Evolutionary conservation across 78 protist genomes (phyloP).

Genomic region (Emiliania huxleyi): DNA sequence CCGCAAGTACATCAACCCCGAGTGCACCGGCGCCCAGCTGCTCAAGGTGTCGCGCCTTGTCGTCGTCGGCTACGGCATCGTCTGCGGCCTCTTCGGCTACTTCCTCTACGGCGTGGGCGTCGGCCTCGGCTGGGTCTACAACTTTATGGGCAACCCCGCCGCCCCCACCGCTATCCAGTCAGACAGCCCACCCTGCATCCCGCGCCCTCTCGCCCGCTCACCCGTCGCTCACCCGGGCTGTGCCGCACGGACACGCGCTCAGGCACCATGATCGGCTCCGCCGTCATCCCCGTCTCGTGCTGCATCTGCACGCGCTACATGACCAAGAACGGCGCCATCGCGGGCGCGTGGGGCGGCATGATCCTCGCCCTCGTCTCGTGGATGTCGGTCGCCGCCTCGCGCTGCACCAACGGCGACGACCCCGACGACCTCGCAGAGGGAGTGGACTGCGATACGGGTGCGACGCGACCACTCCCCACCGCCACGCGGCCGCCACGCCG

Average conservation of each 20-base stretch:
- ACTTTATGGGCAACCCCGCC: constrained; percentile 33
- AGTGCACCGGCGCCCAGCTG: constrained; percentile 2
- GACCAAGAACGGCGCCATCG: neutral
- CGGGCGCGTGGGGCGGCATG: neutral
- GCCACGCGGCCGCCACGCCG: no score
- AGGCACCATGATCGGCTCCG: constrained; percentile 12
- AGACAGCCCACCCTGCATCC: no score
- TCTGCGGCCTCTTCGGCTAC: constrained; percentile 5
- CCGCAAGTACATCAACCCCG: constrained; percentile 15
- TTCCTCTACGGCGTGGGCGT: neutral
- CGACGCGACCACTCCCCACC: no score
- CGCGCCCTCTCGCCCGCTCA: no score
- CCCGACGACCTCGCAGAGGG: no score
- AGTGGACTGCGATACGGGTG: no score
- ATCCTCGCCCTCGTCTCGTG: neutral
- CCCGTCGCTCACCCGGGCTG: no score
- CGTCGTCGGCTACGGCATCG: neutral
- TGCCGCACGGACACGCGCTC: no score
- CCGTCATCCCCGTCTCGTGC: neutral
- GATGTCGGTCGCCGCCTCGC: neutral
- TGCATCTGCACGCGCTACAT: neutral
- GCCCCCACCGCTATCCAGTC: no score
- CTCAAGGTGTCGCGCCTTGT: neutral
- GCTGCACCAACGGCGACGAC: neutral
- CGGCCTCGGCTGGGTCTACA: constrained; percentile 33